Base-by-base conservation (phyloP, 2,329 filamentous ascomycete species). In the Biscogniauxia marginata region DNA sequence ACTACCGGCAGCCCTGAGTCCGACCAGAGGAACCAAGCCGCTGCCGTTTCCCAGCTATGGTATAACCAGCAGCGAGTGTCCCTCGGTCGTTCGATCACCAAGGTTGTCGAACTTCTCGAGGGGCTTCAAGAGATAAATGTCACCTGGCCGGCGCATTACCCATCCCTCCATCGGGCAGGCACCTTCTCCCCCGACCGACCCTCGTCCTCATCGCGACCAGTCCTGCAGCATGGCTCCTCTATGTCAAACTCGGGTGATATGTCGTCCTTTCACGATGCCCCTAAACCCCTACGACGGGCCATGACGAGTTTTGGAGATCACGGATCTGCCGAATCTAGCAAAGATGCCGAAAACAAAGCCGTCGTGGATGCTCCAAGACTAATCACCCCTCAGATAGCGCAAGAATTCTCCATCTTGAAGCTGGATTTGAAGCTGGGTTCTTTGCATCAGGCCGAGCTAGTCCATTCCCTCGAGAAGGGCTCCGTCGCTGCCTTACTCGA, bases 401-500 rank as follows among this genome's bases (percentile, higher is more conserved):
- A 96, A 63, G 93, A 99, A 68, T 97, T 98, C 66, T 98, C 93
- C 0, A 88, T 99, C 25, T 76, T 99, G 62, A 99, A 98, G 75
- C 79, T 99, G 59, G 95, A 99, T 71, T 77, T 99, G 55, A 96
- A 97, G 75, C 82, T 99, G 54, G 93, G 93, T 25, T 81, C 89
- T 5, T 73, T 96, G 50, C 89, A 92, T 58, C 95, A 98, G 69
- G 84, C 90, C 0, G 93, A 98, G 68, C 79, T 98, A 18, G 93
- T 98, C 7, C 93, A 98, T 73, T 98, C 95, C 1, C 75, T 99
- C 50, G 93, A 98, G 66, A 98, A 97, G 75, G 82, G 81, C 13
- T 96, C 93, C 1, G 89, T 99, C 58, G 95, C 95, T 0, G 88
- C 93, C 1, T 78, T 99, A 2, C 78, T 99, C 43, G 93, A 98